Conservation (phyloP, 2,329 filamentous ascomycete species). For the Epichloe gansuensis region DNA sequence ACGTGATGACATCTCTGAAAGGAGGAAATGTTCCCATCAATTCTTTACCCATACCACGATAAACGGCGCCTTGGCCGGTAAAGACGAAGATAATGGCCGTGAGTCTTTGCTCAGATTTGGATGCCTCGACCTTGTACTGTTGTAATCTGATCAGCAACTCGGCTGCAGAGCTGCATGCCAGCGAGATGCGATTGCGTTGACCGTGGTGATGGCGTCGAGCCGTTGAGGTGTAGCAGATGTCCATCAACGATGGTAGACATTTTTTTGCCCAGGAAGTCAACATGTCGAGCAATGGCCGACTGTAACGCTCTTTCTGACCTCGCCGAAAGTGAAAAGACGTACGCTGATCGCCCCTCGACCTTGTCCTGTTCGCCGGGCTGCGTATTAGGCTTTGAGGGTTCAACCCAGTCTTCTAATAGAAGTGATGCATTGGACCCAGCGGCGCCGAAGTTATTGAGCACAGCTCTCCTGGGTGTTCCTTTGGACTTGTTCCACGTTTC, state of each 20-base stretch:
- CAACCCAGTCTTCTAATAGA: conserved; percentile 38
- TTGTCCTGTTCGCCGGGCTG: too few species aligned
- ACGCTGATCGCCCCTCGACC: too few species aligned
- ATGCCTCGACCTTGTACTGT: too few species aligned
- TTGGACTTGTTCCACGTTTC: conserved; percentile 8
- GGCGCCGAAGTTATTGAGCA: conserved; percentile 59
- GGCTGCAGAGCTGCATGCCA: not conserved
- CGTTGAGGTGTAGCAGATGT: conserved; percentile 43
- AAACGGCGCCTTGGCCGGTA: not conserved
- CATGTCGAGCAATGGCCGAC: too few species aligned
- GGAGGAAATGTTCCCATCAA: conserved; percentile 34
- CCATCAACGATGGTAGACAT: conserved; percentile 24
- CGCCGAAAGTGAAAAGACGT: too few species aligned
- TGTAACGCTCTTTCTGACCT: too few species aligned
- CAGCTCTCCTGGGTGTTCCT: conserved; percentile 30
- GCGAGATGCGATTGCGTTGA: too few species aligned
- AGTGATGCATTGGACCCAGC: conserved; percentile 61
- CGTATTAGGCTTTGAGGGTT: conserved; percentile 16
- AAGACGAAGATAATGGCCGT: not conserved
- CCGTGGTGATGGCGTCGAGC: conserved; percentile 22
- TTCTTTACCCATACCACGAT: conserved; percentile 28
- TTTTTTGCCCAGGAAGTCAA: conserved; percentile 9
- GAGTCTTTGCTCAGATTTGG: too few species aligned
- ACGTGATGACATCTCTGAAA: not conserved
- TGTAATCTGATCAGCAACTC: too few species aligned